phyloP scores from a whole-genome alignment of 2,329 filamentous ascomycete species.

The Fusarium nematophilum region DNA sequence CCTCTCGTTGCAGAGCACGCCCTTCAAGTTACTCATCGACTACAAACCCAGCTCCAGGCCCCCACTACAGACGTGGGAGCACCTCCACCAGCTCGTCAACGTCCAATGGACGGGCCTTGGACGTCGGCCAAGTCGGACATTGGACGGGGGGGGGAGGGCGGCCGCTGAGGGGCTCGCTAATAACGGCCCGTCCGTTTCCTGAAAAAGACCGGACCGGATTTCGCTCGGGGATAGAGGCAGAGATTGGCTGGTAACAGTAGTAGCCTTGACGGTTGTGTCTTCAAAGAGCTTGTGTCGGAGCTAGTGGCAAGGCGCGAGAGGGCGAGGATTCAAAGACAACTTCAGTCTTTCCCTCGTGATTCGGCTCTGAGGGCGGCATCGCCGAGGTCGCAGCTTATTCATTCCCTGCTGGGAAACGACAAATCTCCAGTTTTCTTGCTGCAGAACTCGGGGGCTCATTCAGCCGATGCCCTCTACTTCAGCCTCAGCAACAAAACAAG shows the following conservation, averaged over 20 bases:
- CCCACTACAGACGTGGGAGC: neutral
- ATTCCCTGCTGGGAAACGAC: neutral
- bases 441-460: too few relatives aligned
- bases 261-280: neutral
- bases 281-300: too few relatives aligned
- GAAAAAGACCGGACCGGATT: neutral
- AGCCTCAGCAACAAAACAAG: too few relatives aligned
- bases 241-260: neutral
- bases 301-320: neutral
- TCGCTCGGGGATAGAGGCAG: neutral
- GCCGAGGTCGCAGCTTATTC: neutral
- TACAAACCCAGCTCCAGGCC: neutral
- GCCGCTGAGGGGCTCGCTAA: neutral
- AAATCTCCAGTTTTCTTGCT: neutral
- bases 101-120: neutral
- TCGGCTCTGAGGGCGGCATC: neutral
- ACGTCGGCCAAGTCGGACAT: neutral
- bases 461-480: neutral
- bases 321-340: neutral
- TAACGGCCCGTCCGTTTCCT: neutral
- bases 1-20: constrained; percentile 5
- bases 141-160: neutral
- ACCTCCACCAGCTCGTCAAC: neutral
- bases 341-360: neutral
- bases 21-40: constrained; percentile 12